phyloP scores from a whole-genome alignment of 345 rosid species.

The thale cress (Arabidopsis thaliana) region TAIR10.1 NC_003070.9:3359501-3360000 shows the following conservation, averaged over 20 bases:
- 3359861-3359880: slow-evolving; percentile 61
- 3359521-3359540: slow-evolving; percentile 35
- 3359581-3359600: not conserved
- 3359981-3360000: slow-evolving; percentile 44
- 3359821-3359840: slow-evolving; percentile 63
- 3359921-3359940: slow-evolving; percentile 17
- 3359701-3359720: slow-evolving; percentile 15
- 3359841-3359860: slow-evolving; percentile 53
- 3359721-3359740: slow-evolving; percentile 15
- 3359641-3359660: slow-evolving; percentile 23
- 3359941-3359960: not conserved
- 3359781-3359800: slow-evolving; percentile 31
- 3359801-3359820: slow-evolving; percentile 69
- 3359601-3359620: slow-evolving; percentile 22
- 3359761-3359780: slow-evolving; percentile 35
- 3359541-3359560: slow-evolving; percentile 16
- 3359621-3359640: not conserved
- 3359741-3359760: slow-evolving; percentile 8
- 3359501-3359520: slow-evolving; percentile 19
- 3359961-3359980: too few species aligned
- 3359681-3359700: not conserved
- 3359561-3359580: slow-evolving; percentile 15
- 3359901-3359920: slow-evolving; percentile 21
- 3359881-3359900: not conserved
- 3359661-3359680: not conserved